Base-by-base conservation (phyloP, 2,329 filamentous ascomycete genomes). In the Alternaria burnsii region DNA sequence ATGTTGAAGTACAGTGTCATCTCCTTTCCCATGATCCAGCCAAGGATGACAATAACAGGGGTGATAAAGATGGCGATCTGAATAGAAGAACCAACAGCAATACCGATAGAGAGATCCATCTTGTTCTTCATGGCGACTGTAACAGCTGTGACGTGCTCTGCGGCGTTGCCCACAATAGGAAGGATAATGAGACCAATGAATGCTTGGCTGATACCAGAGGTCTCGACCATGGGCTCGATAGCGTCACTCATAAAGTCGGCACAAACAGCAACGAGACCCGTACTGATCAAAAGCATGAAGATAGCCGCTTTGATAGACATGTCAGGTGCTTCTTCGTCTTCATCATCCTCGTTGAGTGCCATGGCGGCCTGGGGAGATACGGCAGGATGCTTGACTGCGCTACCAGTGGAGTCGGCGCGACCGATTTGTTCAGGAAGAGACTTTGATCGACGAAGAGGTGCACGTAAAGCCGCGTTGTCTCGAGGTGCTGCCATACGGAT, bases 101-200 rank as follows among this genome's bases (percentile, higher is more conserved):
- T 90, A 73, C 91, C 91, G 65, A 94, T 93, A 3, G 91, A 89
- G 9, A 94, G 81, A 72, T 94, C 91, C 89, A 93, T 93, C 80
- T 94, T 94, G 79, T 93, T 92, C 83, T 93, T 93, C 69, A 89
- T 85, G 7, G 91, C 91, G 1, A 94, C 91, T 0, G 88, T 91
- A 55, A 94, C 90, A 7, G 91, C 91, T 0, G 91, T 93, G 20
- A 91, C 90, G 81, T 94, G 91, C 80, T 94, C 91, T 14, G 91
- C 91, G 3, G 91, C 91, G 70, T 94, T 94, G 40, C 91, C 90
- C n/a, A 93, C 91, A 69, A 94, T 93, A 9, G 91, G 91, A 5
- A 94, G 81, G 53, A 94, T 87, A 69, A 94, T 93, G 11, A 94
- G 84, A 70, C 91, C 91, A 62, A 94, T 89, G 65, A 94, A 94